Evolutionary conservation across 768 basidiomycete species (phyloP).

Genomic region (Sutorius australiensis): DNA sequence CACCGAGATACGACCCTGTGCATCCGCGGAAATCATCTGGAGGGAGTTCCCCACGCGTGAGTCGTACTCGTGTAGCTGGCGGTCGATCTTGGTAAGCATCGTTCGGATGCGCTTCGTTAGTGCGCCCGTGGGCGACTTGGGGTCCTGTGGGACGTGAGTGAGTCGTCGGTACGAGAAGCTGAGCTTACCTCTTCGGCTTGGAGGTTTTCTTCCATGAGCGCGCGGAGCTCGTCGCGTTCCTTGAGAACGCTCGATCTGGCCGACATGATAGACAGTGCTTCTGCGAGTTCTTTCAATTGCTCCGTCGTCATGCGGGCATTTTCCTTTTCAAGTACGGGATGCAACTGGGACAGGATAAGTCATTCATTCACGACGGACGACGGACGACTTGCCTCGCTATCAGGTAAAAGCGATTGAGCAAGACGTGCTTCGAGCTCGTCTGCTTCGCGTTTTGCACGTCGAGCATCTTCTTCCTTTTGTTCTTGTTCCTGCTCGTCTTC

Average conservation of each 20-base stretch:
- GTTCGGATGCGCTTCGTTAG: slow-evolving; percentile 92
- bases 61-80: slow-evolving; percentile 90
- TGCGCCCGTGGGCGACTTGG: slow-evolving; percentile 78
- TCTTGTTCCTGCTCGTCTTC: slow-evolving; percentile 99
- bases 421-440: slow-evolving; percentile 75
- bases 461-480: slow-evolving; percentile 89
- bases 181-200: slow-evolving; percentile 73
- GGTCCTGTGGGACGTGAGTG: slow-evolving; percentile 46
- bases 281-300: slow-evolving; percentile 90
- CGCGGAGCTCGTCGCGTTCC: slow-evolving; percentile 88
- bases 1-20: slow-evolving; percentile 85
- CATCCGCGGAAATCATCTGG: slow-evolving; percentile 81
- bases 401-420: slow-evolving; percentile 81
- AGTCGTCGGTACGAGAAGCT: background rate
- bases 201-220: slow-evolving; percentile 92
- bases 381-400: slow-evolving; percentile 66
- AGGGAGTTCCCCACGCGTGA: slow-evolving; percentile 77
- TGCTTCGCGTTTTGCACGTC: slow-evolving; percentile 76
- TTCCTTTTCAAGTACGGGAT: slow-evolving; percentile 56
- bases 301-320: slow-evolving; percentile 97
- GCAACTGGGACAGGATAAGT: slow-evolving; percentile 40
- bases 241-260: slow-evolving; percentile 94
- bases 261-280: slow-evolving; percentile 85
- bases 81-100: slow-evolving; percentile 95
- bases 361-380: too few relatives aligned